Evolutionary conservation across 345 rosid species (phyloP).

Genomic region (Cardamine chenopodiifolia): DNA sequence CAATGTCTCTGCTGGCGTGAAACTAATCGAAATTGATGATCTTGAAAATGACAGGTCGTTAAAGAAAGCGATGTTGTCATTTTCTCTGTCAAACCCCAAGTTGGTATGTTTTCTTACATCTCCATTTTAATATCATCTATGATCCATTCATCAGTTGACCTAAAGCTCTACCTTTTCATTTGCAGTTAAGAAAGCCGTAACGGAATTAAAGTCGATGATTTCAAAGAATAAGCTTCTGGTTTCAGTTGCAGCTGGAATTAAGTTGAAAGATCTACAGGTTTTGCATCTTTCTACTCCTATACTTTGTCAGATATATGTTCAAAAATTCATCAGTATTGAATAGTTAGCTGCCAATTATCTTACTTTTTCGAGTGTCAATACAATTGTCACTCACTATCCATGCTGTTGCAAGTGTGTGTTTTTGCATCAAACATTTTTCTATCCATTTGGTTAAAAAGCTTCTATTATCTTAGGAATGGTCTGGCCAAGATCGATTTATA

Average conservation of each 20-base stretch:
- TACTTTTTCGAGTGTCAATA: not conserved
- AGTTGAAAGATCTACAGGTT: constrained; percentile 84
- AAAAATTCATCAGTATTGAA: not conserved
- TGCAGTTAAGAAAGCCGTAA: constrained; percentile 58
- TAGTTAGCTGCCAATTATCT: not conserved
- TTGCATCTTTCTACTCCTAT: constrained; percentile 18
- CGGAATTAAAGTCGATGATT: constrained; percentile 61
- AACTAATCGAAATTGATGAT: constrained; percentile 17
- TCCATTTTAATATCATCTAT: not conserved
- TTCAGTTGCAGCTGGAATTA: constrained; percentile 87
- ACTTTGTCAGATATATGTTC: not conserved
- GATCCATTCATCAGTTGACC: not conserved
- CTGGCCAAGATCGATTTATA: constrained; percentile 74
- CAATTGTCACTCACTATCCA: not conserved
- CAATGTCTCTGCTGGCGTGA: not conserved
- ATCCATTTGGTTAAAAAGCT: too few relatives aligned
- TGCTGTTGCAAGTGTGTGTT: not conserved
- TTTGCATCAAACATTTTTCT: not conserved
- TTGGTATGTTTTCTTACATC: constrained; percentile 43
- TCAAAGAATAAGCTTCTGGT: constrained; percentile 77
- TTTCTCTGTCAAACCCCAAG: constrained; percentile 94
- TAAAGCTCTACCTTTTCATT: not conserved
- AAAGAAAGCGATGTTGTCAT: constrained; percentile 75
- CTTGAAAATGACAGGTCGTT: constrained; percentile 61
- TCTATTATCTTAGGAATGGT: constrained; percentile 62